Percentiles rank a stretch among this genome's conserved stretches.
phyloP scores from a whole-genome alignment of 331 rosid species.

The Prunus yedoensis region DNA sequence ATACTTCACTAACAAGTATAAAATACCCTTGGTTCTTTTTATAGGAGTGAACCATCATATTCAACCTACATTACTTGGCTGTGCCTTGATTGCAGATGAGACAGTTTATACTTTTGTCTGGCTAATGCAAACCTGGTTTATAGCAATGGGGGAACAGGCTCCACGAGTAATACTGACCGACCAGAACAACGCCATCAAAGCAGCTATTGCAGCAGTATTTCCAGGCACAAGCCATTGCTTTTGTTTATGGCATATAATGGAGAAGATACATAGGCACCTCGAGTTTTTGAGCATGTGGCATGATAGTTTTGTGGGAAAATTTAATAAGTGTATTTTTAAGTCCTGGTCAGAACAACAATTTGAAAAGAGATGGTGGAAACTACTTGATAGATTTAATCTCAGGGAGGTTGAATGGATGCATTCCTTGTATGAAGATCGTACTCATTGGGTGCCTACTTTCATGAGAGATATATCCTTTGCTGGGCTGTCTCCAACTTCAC shows the following conservation, averaged over 20 bases:
- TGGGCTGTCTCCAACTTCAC: conserved; percentile 65
- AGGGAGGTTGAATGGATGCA: conserved; percentile 72
- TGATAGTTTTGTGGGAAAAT: conserved; percentile 61
- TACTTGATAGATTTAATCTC: conserved; percentile 63
- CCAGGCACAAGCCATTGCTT: conserved; percentile 87
- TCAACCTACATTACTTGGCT: conserved; percentile 81
- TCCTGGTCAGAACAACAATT: conserved; percentile 82
- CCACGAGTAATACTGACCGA: conserved; percentile 84
- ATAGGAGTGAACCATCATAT: conserved; percentile 85
- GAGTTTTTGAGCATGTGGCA: conserved; percentile 68
- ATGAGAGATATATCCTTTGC: conserved; percentile 71
- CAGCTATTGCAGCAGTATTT: conserved; percentile 66
- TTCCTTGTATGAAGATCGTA: conserved; percentile 66
- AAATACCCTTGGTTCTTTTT: conserved; percentile 79
- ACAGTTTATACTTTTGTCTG: conserved; percentile 64
- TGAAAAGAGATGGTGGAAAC: conserved; percentile 85
- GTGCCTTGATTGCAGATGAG: conserved; percentile 88
- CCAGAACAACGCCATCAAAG: conserved; percentile 71
- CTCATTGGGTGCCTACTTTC: conserved; percentile 76
- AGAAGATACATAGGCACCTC: conserved; percentile 66
- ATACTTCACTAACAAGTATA: conserved; percentile 73
- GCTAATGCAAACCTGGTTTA: conserved; percentile 86
- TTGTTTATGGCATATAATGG: conserved; percentile 78
- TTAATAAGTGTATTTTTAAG: conserved; percentile 56
- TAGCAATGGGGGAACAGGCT: conserved; percentile 84